Percentiles rank a stretch among this genome's conserved stretches.
Conservation (phyloP, 2,329 filamentous ascomycete species). For the Claviceps sp. region DNA sequence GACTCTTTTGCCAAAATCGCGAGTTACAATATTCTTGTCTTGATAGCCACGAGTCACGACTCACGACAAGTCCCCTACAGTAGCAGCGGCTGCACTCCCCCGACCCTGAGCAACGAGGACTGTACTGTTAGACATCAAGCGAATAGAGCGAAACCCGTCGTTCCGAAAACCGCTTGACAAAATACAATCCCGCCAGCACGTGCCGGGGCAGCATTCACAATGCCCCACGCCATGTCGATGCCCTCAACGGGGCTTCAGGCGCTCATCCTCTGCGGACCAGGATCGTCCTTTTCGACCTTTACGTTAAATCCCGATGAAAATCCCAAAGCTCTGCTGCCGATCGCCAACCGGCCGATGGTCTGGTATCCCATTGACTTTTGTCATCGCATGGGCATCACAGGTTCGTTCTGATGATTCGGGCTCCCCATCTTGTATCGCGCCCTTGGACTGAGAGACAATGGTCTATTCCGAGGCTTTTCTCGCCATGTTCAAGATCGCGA, state of each 20-base stretch:
- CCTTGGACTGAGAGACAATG: not conserved
- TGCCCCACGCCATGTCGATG: conserved; percentile 66
- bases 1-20: conserved; percentile 5
- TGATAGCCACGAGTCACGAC: not conserved
- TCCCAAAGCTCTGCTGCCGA: conserved; percentile 69
- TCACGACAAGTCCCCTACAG: not conserved
- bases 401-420: conserved; percentile 29
- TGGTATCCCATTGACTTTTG: conserved; percentile 84
- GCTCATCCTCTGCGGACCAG: conserved; percentile 70
- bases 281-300: conserved; percentile 71
- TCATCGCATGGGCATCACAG: conserved; percentile 64
- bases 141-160: not conserved
- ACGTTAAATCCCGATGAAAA: conserved; percentile 68
- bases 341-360: conserved; percentile 78
- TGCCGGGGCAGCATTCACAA: conserved; percentile 18
- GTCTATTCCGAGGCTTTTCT: not conserved
- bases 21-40: not conserved
- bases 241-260: conserved; percentile 69
- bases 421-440: not conserved
- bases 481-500: not conserved
- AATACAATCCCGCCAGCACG: not conserved
- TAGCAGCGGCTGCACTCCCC: not conserved
- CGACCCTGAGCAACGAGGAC: not conserved
- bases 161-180: not conserved
- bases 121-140: not conserved